A percentile compares a stretch with the other conserved stretches of the same genome.
These are phyloP conservation scores for Dipodascus geniculatus DNA, from an alignment of 805 yeast species.

Conservation along the genomic window DNA sequence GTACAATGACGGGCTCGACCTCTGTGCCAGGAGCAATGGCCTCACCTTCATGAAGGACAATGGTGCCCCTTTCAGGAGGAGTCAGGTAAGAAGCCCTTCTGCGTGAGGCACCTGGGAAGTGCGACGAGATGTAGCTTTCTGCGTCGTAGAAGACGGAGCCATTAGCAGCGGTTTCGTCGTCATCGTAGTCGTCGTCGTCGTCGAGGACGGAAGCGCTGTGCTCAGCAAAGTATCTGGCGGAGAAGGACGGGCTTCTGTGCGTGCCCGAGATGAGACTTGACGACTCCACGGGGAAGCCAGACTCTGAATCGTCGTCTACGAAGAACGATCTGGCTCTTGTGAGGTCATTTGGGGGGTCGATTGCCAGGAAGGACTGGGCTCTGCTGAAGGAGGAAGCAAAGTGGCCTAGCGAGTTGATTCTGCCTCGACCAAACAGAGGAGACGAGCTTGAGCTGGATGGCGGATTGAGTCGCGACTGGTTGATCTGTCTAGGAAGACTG, in stretches of 20 bases:
- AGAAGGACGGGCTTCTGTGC: not conserved
- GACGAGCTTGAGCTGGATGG: not conserved
- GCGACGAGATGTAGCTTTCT: not conserved
- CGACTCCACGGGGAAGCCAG: not conserved
- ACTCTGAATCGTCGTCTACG: slow-evolving; percentile 35
- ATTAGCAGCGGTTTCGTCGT: not conserved
- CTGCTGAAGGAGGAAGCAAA: slow-evolving; percentile 72
- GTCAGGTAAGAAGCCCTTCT: slow-evolving; percentile 9
- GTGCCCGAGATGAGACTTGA: not conserved
- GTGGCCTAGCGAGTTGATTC: slow-evolving; percentile 50
- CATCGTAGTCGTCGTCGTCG: not conserved
- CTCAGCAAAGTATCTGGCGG: slow-evolving; percentile 2
- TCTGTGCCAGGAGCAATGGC: slow-evolving; percentile 25
- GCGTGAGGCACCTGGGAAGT: not conserved
- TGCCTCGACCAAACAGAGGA: not conserved
- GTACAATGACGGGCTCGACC: slow-evolving; percentile 41
- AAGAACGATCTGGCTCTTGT: slow-evolving; percentile 46
- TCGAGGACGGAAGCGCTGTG: not conserved
- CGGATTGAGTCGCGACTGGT: not conserved
- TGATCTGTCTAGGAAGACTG: not conserved
- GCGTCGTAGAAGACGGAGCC: not conserved
- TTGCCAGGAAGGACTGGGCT: slow-evolving; percentile 61
- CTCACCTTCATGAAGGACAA: slow-evolving; percentile 12
- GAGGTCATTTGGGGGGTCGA: slow-evolving; percentile 31
- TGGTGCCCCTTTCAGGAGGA: slow-evolving; percentile 10